phyloP scores from a whole-genome alignment of 805 yeast genomes.

The Kregervanrija fluxuum region DNA sequence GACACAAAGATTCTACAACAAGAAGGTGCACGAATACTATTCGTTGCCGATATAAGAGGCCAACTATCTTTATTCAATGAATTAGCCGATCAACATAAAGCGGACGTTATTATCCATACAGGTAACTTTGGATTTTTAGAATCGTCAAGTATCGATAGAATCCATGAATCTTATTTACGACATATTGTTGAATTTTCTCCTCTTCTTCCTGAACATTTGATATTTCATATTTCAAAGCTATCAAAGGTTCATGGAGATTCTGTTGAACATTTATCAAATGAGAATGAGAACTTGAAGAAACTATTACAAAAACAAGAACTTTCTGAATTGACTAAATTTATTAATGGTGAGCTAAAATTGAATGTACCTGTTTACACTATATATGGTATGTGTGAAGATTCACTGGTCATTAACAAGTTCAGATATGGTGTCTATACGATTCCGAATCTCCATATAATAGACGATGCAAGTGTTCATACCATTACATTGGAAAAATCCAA shows the following conservation, averaged over 20 bases:
- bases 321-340: slow-evolving; percentile 45
- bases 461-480: slow-evolving; percentile 44
- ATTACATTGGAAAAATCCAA: slow-evolving; percentile 32
- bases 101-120: slow-evolving; percentile 54
- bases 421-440: slow-evolving; percentile 44
- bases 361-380: slow-evolving; percentile 66
- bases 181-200: slow-evolving; percentile 65
- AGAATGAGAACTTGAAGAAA: slow-evolving; percentile 30
- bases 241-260: slow-evolving; percentile 38
- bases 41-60: slow-evolving; percentile 51
- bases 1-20: no score
- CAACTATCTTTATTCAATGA: slow-evolving; percentile 41
- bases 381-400: slow-evolving; percentile 74
- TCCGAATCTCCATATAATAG: slow-evolving; percentile 54
- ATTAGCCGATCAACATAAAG: slow-evolving; percentile 39
- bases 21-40: slow-evolving; percentile 8
- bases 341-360: slow-evolving; percentile 35
- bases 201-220: slow-evolving; percentile 40
- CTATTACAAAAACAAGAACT: slow-evolving; percentile 31
- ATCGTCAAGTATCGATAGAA: slow-evolving; percentile 42
- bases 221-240: slow-evolving; percentile 45
- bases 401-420: slow-evolving; percentile 56
- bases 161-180: slow-evolving; percentile 50
- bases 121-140: slow-evolving; percentile 81
- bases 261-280: slow-evolving; percentile 32